Evolutionary conservation across 352 stramenopile species (phyloP), one percentile per base, ranked within the genome.

Genomic region (Pythium scleroteichum): DNA sequence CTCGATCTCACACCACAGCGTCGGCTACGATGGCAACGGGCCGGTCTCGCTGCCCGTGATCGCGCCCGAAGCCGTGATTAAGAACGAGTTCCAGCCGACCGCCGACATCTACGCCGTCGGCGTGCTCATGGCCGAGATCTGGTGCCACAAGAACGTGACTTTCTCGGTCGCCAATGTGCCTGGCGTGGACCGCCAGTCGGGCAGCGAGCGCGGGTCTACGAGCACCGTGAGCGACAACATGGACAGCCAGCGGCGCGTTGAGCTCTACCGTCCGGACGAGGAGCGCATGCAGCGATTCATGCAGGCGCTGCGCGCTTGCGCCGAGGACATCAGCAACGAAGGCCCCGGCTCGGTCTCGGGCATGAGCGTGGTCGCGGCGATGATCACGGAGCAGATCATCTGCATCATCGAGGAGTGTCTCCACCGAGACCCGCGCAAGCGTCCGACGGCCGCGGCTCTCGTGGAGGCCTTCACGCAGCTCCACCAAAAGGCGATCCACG

Each of bases 101-200:
- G 69, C 69, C 2, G 80, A 88, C 39, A 83, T 88, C 33, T 88
- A 88, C 69, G 81, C 74, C 29, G 64, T 75, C 13, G 80, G 78
- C 9, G 72, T 90, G 12, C 49, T 90, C 29, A 65, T 88, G 24
- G 51, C 85, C 14, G 73, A 90, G 32, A 49, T 87, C 20, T 87
- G 76, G 72, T 87, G 82, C 57, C 69, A 81, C 22, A 62, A 68
- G 33, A 72, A 75, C 42, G 69, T 87, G 22, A 59, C 67, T 4
- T 74, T 78, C 33, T 66, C 59, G 10, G 58, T 65, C 9, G 49
- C 58, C 5, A 59, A 53, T n/a, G 57, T 59, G 12, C 57, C 48
- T 16, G 49, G 20, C 5, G 49, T 65, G 69, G 50, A 86, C 60
- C 49, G 41, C 49, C 38, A 62, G 23, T 22, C 48, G 16, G 48